Evolutionary conservation across 1,139 yeast genomes (phyloP).

Genomic region (Debaryomyces sp.): DNA sequence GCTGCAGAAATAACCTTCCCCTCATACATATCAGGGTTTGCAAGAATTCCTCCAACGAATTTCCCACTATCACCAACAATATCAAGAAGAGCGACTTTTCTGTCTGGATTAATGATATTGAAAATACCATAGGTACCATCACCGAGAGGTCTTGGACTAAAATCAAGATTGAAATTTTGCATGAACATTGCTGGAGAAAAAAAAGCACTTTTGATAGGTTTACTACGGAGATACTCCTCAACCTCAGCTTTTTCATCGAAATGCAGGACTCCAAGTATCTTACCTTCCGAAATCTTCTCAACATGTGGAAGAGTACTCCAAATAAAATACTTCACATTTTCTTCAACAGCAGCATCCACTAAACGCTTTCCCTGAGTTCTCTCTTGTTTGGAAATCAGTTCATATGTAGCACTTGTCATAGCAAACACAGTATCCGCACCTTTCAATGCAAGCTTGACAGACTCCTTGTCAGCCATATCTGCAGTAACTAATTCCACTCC

Average conservation of each 20-base stretch:
- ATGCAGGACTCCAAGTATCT: background rate
- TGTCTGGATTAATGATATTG: background rate
- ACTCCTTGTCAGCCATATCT: constrained; percentile 5
- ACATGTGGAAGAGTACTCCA: constrained; percentile 9
- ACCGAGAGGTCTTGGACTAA: constrained; percentile 1
- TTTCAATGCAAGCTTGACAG: constrained; percentile 6
- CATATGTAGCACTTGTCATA: constrained; percentile 2
- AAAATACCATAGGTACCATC: constrained; percentile 7
- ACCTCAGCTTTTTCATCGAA: constrained; percentile 9
- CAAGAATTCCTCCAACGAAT: constrained; percentile 8
- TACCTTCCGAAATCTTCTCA: constrained; percentile 4
- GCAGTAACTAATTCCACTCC: constrained; percentile 13
- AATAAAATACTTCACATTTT: constrained; percentile 7
- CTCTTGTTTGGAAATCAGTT: background rate
- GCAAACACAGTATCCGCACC: constrained; percentile 10
- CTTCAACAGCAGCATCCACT: constrained; percentile 9
- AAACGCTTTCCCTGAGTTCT: constrained; percentile 6
- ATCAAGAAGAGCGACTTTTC: constrained; percentile 1
- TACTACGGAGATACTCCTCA: constrained; percentile 8
- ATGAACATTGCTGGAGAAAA: constrained; percentile 9
- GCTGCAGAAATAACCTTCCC: constrained; percentile 9
- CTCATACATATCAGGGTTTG: constrained; percentile 8
- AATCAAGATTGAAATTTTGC: constrained; percentile 6
- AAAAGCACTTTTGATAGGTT: constrained; percentile 9
- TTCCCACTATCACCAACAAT: constrained; percentile 7